Evolutionary conservation across 2,329 filamentous ascomycete genomes (phyloP).

Genomic region (Leptographium lundbergii): DNA sequence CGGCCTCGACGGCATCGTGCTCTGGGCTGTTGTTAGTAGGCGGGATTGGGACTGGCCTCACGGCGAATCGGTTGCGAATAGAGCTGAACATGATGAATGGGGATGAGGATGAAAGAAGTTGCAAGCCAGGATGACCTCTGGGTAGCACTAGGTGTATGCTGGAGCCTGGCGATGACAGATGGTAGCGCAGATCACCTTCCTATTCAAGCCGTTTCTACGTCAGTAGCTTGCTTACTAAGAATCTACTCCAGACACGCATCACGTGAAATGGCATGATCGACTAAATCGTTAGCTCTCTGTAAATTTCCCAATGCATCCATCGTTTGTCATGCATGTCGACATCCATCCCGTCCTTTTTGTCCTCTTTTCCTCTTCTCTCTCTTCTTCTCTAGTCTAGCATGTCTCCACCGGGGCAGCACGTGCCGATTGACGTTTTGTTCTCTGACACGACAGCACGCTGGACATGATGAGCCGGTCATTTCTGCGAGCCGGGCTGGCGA

Average conservation of each 20-base stretch:
- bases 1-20: too few species aligned
- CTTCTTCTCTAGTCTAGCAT: background rate
- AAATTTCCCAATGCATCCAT: background rate
- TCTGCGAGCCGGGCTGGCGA: background rate
- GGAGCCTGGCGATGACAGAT: too few species aligned
- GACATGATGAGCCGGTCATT: background rate
- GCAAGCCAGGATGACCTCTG: too few species aligned
- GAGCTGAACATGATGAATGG: background rate
- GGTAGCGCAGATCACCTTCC: too few species aligned
- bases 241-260: too few species aligned
- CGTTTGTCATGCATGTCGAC: background rate
- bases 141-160: too few species aligned
- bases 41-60: too few species aligned
- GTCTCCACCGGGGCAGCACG: background rate
- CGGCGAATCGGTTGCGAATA: background rate
- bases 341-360: background rate
- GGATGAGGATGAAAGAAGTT: too few species aligned
- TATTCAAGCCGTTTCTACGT: too few species aligned
- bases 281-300: background rate
- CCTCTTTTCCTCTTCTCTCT: background rate
- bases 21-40: too few species aligned
- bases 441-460: background rate
- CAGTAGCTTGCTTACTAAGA: too few species aligned
- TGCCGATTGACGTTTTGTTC: background rate
- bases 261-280: constrained; percentile 4